A percentile compares a stretch with the other conserved stretches of the same genome.
phyloP scores from a whole-genome alignment of 78 protist genomes.

The Polysphondylium violaceum region DNA sequence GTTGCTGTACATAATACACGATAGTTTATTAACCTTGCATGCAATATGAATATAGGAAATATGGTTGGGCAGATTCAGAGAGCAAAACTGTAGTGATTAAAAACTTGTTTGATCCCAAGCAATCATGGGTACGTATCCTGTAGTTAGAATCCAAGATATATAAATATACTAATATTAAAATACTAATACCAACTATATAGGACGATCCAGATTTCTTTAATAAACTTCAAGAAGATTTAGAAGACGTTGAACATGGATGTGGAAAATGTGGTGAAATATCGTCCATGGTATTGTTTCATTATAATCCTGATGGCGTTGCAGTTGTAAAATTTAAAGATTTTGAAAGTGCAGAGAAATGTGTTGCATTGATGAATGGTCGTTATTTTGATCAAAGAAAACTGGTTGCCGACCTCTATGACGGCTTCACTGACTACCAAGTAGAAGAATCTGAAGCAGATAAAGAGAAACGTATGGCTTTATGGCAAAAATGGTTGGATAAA shows the following conservation, averaged over 20 bases:
- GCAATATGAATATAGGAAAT: neutral
- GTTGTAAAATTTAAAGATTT: slow-evolving; percentile 60
- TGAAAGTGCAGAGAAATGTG: slow-evolving; percentile 72
- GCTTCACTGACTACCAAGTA: slow-evolving; percentile 72
- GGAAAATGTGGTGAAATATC: slow-evolving; percentile 76
- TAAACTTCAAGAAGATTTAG: slow-evolving; percentile 46
- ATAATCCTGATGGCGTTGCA: slow-evolving; percentile 84
- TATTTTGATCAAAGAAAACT: slow-evolving; percentile 65
- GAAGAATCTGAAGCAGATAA: slow-evolving; percentile 80
- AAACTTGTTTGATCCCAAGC: slow-evolving; percentile 34
- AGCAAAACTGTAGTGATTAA: slow-evolving; percentile 47
- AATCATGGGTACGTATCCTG: no score
- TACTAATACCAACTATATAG: no score
- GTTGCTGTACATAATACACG: no score
- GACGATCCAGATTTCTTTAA: slow-evolving; percentile 58
- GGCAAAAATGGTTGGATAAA: slow-evolving; percentile 58
- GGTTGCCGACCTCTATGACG: slow-evolving; percentile 78
- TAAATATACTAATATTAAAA: no score
- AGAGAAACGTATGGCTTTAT: slow-evolving; percentile 52
- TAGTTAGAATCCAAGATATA: no score
- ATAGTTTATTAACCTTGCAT: neutral
- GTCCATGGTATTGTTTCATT: slow-evolving; percentile 50
- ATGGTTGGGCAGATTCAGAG: slow-evolving; percentile 72
- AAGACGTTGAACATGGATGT: slow-evolving; percentile 70
- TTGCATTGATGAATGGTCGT: slow-evolving; percentile 79